Percentiles rank a stretch among this genome's conserved stretches.
Conservation (phyloP, 2,329 filamentous ascomycete genomes). For the Apiospora saccharicola region DNA sequence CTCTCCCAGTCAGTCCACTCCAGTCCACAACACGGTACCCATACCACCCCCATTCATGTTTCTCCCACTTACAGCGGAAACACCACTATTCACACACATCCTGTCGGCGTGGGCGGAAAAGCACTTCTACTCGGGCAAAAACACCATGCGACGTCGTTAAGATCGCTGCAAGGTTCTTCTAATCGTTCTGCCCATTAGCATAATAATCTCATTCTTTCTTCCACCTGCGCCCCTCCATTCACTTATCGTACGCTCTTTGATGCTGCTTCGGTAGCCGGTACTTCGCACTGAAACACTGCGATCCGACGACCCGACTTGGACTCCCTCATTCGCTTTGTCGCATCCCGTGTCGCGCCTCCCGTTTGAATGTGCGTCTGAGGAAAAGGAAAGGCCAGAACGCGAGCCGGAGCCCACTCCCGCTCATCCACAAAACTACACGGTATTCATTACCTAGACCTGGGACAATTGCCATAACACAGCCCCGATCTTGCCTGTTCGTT, state of each 20-base stretch:
- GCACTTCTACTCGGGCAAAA: constrained; percentile 1
- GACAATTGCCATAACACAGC: not conserved
- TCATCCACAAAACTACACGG: not conserved
- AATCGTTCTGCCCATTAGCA: not conserved
- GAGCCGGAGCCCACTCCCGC: not conserved
- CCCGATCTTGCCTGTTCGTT: not conserved
- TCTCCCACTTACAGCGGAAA: not conserved
- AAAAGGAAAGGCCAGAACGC: not conserved
- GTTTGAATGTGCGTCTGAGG: constrained; percentile 10
- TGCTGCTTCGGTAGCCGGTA: not conserved
- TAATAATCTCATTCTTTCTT: constrained; percentile 14
- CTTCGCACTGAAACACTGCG: constrained; percentile 3
- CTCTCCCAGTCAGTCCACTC: not conserved
- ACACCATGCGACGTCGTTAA: constrained; percentile 8
- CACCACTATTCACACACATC: not conserved
- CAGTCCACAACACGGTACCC: not conserved
- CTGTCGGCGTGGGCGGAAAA: constrained; percentile 4
- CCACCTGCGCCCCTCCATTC: not conserved
- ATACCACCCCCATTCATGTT: not conserved
- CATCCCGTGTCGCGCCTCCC: constrained; percentile 20
- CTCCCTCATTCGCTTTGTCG: constrained; percentile 15
- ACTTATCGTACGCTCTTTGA: constrained; percentile 8
- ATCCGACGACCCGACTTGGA: constrained; percentile 3
- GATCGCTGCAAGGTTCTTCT: not conserved
- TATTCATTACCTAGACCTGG: not conserved